These are phyloP conservation scores for Fraxinus xanthoxyloides DNA, from an alignment of 305 asterid species.

Conservation along the genomic window DNA sequence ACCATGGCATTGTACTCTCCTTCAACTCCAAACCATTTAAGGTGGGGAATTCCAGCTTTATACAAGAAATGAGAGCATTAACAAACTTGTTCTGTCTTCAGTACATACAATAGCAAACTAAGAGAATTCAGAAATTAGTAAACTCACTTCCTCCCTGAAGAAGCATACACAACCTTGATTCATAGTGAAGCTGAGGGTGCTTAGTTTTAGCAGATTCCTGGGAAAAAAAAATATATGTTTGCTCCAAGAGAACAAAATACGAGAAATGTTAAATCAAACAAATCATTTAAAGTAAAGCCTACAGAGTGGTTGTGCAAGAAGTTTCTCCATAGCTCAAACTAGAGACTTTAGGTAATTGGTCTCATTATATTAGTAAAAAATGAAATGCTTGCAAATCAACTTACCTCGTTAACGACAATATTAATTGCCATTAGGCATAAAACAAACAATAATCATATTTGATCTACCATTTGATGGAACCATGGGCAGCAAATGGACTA, in stretches of 20 bases:
- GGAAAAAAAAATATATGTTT: not conserved
- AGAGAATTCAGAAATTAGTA: not conserved
- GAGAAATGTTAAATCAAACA: not conserved
- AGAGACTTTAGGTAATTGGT: not conserved
- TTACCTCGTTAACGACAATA: not conserved
- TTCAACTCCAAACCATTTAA: slow-evolving; percentile 84
- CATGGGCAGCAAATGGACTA: not conserved
- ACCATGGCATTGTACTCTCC: slow-evolving; percentile 84
- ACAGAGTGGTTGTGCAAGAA: not conserved
- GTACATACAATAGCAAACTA: slow-evolving; percentile 1
- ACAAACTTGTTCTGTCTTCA: not conserved
- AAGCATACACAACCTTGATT: slow-evolving; percentile 73
- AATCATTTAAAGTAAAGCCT: not conserved
- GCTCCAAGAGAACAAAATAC: slow-evolving; percentile 12
- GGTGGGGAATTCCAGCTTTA: slow-evolving; percentile 78
- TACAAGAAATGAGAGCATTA: slow-evolving; percentile 10
- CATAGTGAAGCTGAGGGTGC: slow-evolving; percentile 90
- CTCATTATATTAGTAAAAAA: not conserved
- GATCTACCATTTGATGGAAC: not conserved
- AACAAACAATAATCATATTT: not conserved
- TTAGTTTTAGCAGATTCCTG: slow-evolving; percentile 80
- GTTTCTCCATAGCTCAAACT: not conserved
- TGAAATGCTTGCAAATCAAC: not conserved
- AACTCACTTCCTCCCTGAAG: slow-evolving; percentile 91
- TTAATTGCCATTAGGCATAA: not conserved